A percentile compares a stretch with the other conserved stretches of the same genome.
phyloP scores from a whole-genome alignment of 2,329 filamentous ascomycete species.

The Achaetomium macrosporum region DNA sequence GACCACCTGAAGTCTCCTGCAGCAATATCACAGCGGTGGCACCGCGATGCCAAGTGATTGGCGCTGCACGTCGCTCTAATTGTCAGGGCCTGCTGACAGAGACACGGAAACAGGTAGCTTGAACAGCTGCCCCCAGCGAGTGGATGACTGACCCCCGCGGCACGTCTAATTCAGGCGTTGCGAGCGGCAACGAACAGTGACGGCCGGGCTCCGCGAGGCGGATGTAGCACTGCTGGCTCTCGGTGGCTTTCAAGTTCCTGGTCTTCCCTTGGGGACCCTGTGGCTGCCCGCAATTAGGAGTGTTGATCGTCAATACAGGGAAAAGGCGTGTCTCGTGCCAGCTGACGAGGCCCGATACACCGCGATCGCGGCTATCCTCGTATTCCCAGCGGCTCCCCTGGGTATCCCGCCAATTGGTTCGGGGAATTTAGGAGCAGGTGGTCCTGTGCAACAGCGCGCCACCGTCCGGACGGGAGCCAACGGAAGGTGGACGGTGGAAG shows the following conservation, averaged over 20 bases:
- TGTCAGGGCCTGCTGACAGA: constrained; percentile 18
- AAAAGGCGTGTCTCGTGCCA: constrained; percentile 14
- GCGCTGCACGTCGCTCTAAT: constrained; percentile 24
- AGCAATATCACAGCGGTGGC: constrained; percentile 27
- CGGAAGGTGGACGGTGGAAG: constrained; percentile 22
- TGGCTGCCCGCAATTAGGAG: constrained; percentile 23
- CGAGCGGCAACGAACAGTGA: constrained; percentile 19
- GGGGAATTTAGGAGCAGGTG: constrained; percentile 28
- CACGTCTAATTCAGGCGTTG: constrained; percentile 20
- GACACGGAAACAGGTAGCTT: constrained; percentile 8
- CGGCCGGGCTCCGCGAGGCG: constrained; percentile 10
- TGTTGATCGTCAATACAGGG: constrained; percentile 20
- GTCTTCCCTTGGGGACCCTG: constrained; percentile 14
- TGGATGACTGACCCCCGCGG: constrained; percentile 19
- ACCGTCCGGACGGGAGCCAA: constrained; percentile 19
- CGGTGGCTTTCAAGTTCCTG: constrained; percentile 8
- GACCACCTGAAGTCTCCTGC: constrained; percentile 23
- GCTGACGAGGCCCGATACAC: constrained; percentile 27
- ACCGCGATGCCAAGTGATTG: constrained; percentile 26
- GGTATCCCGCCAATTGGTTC: constrained; percentile 29
- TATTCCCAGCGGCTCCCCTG: constrained; percentile 29
- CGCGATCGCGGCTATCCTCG: constrained; percentile 29
- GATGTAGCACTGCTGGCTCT: constrained; percentile 15
- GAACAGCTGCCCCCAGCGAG: constrained; percentile 7
- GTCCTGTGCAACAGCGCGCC: constrained; percentile 29